Base-by-base conservation (phyloP, 2,329 filamentous ascomycete species). In the Arthroderma uncinatum region DNA sequence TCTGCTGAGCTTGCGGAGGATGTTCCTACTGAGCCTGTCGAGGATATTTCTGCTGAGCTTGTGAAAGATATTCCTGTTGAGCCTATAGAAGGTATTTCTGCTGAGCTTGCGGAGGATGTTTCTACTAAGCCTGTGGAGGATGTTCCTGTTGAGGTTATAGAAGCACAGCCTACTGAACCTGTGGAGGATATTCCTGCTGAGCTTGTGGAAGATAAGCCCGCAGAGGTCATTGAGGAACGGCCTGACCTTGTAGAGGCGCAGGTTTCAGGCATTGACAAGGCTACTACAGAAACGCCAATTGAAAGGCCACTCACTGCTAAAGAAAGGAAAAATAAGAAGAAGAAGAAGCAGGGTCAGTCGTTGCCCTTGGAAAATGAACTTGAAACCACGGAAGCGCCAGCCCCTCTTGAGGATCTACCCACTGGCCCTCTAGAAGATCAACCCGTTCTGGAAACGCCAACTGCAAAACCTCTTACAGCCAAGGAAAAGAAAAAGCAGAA, bases 401-500 rank as follows among this genome's bases (percentile, higher is more conserved):
- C 33, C 1, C 19, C 40, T 37, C 7, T 39, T 28, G 33, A 39
- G 4, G 12, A 37, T 8, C 12, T 19, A 34, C 19, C 12, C n/a
- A 21, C 33, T 5, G 25, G 16, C 16, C 6, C 30, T 23, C 4
- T 53, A 10, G 50, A 28, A 5, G 44, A 39, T 21, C 9, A 23
- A 2, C n/a, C 25, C 16, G 12, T 16, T 9, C 12, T 16, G 16
- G 50, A 39, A 25, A 19, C 50, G 4, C 16, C 33, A 39, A 30
- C 9, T 34, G 19, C 33, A 53, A 53, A 53, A 19, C 33, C 19
- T 23, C 50, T 34, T 42, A 44, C 44, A 39, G 52, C 40, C 16
- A 23, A 59, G 44, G 42, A 58, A 56, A 48, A 44, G 33, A 56
- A 44, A 53, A 54, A 39, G 33, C 7, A 21, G 42, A 60, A 48